phyloP scores from a whole-genome alignment of 2,329 filamentous ascomycete genomes.

The Epichloe brachyelytri region DNA sequence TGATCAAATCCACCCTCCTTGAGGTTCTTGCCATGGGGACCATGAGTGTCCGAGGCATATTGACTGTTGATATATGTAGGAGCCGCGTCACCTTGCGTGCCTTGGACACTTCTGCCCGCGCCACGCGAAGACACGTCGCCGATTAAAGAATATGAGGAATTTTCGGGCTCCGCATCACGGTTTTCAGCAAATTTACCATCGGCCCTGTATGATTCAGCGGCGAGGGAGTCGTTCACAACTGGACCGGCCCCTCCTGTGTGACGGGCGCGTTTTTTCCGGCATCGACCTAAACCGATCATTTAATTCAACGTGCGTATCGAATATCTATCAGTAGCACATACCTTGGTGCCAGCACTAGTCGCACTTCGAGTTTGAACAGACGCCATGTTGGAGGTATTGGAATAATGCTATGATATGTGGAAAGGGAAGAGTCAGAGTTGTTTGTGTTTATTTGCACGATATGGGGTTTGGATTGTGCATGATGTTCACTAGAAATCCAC shows the following conservation, averaged over 20 bases:
- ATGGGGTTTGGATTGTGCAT: background rate
- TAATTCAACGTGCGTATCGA: background rate
- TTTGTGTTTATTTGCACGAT: background rate
- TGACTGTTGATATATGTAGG: constrained; percentile 26
- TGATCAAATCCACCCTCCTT: constrained; percentile 24
- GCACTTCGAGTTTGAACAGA: background rate
- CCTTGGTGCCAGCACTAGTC: constrained; percentile 6
- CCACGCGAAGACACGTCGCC: constrained; percentile 29
- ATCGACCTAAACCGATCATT: constrained; percentile 26
- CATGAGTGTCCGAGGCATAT: constrained; percentile 16
- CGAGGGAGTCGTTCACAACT: constrained; percentile 58
- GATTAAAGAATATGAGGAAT: constrained; percentile 1
- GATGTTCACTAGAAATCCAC: background rate
- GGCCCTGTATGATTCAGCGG: constrained; percentile 52
- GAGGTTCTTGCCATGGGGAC: constrained; percentile 32
- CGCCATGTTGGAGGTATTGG: background rate
- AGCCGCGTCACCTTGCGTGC: constrained; percentile 15
- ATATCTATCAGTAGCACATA: background rate
- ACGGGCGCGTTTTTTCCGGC: constrained; percentile 33
- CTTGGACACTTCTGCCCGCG: constrained; percentile 3
- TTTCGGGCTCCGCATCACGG: constrained; percentile 27
- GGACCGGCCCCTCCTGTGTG: constrained; percentile 48
- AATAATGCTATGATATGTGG: background rate
- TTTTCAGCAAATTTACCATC: constrained; percentile 51
- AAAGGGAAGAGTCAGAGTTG: background rate